These are phyloP conservation scores for Acanthamoeba castellanii DNA, from an alignment of 208 protist species.

Conservation along the genomic window DNA sequence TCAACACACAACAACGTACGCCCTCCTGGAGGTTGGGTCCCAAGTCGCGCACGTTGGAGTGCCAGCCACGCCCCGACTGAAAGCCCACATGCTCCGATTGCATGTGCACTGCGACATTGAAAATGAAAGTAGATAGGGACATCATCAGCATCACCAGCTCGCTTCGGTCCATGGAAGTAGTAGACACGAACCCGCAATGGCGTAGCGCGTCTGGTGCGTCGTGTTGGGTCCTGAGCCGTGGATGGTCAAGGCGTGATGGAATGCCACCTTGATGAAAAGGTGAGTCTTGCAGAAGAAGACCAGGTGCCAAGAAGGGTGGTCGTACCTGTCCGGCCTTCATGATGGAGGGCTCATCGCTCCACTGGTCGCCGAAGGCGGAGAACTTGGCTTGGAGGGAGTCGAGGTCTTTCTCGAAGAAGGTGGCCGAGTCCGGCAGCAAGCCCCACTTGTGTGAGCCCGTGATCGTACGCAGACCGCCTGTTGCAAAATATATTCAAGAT, in stretches of 20 bases:
- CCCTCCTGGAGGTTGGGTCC: conserved; percentile 12
- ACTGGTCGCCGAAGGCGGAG: background rate
- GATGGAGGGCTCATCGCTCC: conserved; percentile 26
- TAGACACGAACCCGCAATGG: background rate
- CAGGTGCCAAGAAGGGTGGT: background rate
- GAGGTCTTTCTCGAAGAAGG: conserved; percentile 51
- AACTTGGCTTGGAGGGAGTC: conserved; percentile 5
- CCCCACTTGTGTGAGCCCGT: conserved; percentile 46
- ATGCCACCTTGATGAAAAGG: background rate
- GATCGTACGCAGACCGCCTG: background rate
- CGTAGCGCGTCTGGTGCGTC: background rate
- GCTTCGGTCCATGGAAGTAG: background rate
- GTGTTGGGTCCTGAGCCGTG: conserved; percentile 29
- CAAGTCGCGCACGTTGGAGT: conserved; percentile 22
- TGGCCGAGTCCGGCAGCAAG: conserved; percentile 9
- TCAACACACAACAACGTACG: background rate
- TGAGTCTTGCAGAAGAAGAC: background rate
- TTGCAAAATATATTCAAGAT: no score
- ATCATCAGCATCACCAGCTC: background rate
- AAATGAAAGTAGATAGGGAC: background rate
- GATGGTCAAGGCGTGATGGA: conserved; percentile 32
- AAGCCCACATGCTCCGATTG: background rate
- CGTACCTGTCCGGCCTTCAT: conserved; percentile 43
- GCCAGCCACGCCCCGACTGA: conserved; percentile 13
- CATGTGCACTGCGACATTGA: conserved; percentile 16